phyloP scores from a whole-genome alignment of 2,329 filamentous ascomycete genomes.

The Claviceps digitariae region DNA sequence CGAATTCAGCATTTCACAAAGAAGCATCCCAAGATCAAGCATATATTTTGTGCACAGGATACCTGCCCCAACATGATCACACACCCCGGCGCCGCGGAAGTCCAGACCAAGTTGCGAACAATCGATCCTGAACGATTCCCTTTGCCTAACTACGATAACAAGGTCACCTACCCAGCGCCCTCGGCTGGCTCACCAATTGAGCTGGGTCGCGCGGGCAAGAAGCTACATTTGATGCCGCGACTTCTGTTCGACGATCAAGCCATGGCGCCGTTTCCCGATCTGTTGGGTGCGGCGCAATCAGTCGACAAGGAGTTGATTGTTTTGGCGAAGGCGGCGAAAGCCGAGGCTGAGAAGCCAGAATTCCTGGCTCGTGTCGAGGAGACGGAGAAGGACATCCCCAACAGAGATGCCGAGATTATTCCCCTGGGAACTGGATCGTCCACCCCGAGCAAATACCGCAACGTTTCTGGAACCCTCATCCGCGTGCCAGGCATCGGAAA shows the following conservation, averaged over 20 bases:
- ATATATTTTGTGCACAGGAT: conserved; percentile 66
- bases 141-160: conserved; percentile 52
- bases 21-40: conserved; percentile 46
- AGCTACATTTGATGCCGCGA: conserved; percentile 33
- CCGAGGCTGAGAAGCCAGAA: conserved; percentile 25
- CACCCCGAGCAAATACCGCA: conserved; percentile 82
- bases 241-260: conserved; percentile 31
- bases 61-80: conserved; percentile 62
- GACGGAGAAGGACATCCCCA: conserved; percentile 52
- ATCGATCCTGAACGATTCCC: conserved; percentile 65
- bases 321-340: conserved; percentile 37
- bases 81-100: conserved; percentile 50
- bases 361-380: conserved; percentile 37
- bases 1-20: conserved; percentile 57
- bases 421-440: conserved; percentile 87
- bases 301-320: conserved; percentile 30
- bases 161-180: conserved; percentile 13
- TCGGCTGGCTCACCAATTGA: conserved; percentile 17
- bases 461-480: conserved; percentile 80
- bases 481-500: conserved; percentile 75
- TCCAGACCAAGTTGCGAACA: conserved; percentile 54
- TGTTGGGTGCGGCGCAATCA: conserved; percentile 32
- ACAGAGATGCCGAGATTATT: conserved; percentile 67
- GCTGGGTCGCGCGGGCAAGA: conserved; percentile 30
- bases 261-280: conserved; percentile 28